phyloP scores from a whole-genome alignment of 169 alveolate species.

The Eimeria acervulina region DNA sequence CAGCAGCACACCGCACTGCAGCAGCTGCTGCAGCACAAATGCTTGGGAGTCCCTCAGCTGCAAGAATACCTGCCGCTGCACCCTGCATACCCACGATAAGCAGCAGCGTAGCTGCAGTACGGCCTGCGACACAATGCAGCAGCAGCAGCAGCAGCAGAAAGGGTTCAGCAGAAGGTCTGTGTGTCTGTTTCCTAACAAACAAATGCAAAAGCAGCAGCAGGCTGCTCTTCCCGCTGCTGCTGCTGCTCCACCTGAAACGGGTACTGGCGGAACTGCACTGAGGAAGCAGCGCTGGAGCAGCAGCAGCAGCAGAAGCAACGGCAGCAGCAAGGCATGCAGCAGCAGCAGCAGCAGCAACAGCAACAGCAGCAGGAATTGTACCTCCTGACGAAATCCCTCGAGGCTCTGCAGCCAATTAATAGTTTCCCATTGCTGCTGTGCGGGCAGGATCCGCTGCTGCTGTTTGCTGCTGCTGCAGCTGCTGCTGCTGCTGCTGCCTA shows the following conservation, averaged over 20 bases:
- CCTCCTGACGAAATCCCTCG: constrained; percentile 17
- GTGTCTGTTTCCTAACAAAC: background rate
- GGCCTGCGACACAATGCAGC: constrained; percentile 21
- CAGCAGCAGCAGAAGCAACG: too few relatives aligned
- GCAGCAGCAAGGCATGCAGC: too few relatives aligned
- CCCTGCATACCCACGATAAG: constrained; percentile 45
- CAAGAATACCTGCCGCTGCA: constrained; percentile 23
- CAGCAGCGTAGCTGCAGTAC: constrained; percentile 62
- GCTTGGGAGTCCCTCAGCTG: constrained; percentile 60
- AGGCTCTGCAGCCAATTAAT: constrained; percentile 22
- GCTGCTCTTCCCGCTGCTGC: constrained; percentile 6
- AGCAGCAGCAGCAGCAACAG: too few relatives aligned
- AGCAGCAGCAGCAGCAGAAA: constrained; percentile 43
- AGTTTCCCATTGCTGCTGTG: constrained; percentile 19
- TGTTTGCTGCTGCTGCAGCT: constrained; percentile 58
- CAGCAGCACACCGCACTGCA: constrained; percentile 45
- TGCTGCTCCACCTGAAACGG: background rate
- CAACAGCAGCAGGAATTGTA: too few relatives aligned
- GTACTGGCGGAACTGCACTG: background rate
- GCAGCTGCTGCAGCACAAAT: constrained; percentile 66
- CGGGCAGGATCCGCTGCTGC: constrained; percentile 18
- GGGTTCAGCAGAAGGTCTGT: background rate
- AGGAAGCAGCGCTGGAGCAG: background rate
- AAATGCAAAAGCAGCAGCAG: constrained; percentile 10
- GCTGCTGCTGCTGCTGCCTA: constrained; percentile 36